phyloP scores from a whole-genome alignment of 441 rosid species.

The Adansonia rubrostipa region DNA sequence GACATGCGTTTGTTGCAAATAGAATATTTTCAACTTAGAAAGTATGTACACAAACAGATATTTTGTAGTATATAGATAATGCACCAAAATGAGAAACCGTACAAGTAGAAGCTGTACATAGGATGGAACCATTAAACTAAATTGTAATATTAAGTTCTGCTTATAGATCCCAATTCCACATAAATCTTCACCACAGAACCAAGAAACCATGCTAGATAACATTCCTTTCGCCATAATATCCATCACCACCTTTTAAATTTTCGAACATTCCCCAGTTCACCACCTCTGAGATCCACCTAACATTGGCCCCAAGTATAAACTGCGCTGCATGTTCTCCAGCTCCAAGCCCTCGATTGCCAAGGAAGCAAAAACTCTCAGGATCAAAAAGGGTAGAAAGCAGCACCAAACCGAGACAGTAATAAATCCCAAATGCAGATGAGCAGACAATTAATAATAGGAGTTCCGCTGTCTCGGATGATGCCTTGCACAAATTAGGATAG shows the following conservation, averaged over 20 bases:
- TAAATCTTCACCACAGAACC: conserved; percentile 28
- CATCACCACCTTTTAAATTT: conserved; percentile 31
- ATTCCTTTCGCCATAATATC: conserved; percentile 25
- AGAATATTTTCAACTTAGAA: background rate
- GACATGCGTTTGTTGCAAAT: background rate
- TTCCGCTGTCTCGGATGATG: conserved; percentile 61
- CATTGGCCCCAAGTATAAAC: conserved; percentile 37
- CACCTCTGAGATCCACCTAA: conserved; percentile 33
- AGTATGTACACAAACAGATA: background rate
- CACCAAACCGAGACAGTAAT: conserved; percentile 61
- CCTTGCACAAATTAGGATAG: conserved; percentile 55
- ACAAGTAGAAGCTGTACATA: conserved; percentile 20
- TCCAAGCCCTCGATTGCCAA: conserved; percentile 52
- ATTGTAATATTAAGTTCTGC: conserved; percentile 2
- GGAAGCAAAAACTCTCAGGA: conserved; percentile 39
- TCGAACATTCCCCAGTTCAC: conserved; percentile 24
- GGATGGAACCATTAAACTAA: conserved; percentile 10
- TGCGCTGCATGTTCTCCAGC: conserved; percentile 40
- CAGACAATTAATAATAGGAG: conserved; percentile 42
- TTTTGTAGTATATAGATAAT: background rate
- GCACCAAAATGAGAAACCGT: background rate
- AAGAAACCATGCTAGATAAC: conserved; percentile 12
- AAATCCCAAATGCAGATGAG: conserved; percentile 46
- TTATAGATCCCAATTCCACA: conserved; percentile 22
- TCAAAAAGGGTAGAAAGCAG: conserved; percentile 43